Evolutionary conservation across 345 rosid species (phyloP).

Genomic region (Raphanus sativus): DNA sequence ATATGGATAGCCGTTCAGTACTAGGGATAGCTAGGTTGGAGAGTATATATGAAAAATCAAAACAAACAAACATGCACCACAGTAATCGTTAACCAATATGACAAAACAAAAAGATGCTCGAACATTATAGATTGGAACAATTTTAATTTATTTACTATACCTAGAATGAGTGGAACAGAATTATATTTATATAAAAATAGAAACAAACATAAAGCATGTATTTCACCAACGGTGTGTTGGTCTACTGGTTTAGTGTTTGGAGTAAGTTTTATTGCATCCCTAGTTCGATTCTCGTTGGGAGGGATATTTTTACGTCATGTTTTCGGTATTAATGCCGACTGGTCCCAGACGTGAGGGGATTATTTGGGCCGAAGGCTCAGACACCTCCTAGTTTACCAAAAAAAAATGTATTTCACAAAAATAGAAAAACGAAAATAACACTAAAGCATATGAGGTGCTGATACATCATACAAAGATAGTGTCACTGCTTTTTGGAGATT

Average conservation of each 20-base stretch:
- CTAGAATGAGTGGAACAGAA: not conserved
- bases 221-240: too few species aligned
- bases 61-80: not conserved
- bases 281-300: too few species aligned
- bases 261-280: too few species aligned
- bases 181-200: not conserved
- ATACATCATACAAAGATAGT: slow-evolving; percentile 35
- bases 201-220: not conserved
- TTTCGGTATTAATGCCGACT: too few species aligned
- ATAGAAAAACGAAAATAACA: not conserved
- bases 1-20: not conserved
- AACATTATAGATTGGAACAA: not conserved
- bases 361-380: too few species aligned
- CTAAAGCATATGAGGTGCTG: slow-evolving; percentile 33
- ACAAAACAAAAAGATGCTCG: not conserved
- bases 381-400: too few species aligned
- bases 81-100: not conserved
- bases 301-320: too few species aligned
- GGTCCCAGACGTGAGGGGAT: too few species aligned
- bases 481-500: slow-evolving; percentile 37
- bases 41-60: not conserved
- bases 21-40: not conserved
- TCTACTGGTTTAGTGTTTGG: too few species aligned
- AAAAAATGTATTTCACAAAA: not conserved
- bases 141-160: too few species aligned